Percentiles rank a stretch among this genome's conserved stretches.
Conservation (phyloP, 2,329 filamentous ascomycete species). For the Samsoniella hepiali region DNA sequence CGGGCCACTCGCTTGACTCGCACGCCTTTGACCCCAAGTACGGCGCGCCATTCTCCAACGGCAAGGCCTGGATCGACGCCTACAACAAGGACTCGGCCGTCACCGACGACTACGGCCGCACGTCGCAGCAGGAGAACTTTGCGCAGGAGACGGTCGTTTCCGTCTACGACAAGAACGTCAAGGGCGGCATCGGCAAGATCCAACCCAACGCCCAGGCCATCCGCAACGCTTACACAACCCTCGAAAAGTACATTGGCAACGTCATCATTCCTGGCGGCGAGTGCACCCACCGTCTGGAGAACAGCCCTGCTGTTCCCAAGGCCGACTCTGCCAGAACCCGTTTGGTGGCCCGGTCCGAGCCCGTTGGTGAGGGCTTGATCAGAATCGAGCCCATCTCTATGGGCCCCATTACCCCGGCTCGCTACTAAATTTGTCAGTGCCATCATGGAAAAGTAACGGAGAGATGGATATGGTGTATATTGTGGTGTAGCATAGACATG, state of each 20-base stretch:
- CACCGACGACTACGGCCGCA: slow-evolving; percentile 21
- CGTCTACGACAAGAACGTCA: slow-evolving; percentile 26
- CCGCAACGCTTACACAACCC: slow-evolving; percentile 17
- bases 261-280: slow-evolving; percentile 16
- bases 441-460: not conserved
- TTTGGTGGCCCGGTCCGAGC: not conserved
- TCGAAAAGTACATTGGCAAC: slow-evolving; percentile 18
- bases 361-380: slow-evolving; percentile 6
- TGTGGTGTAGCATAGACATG: not conserved
- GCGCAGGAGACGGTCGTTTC: slow-evolving; percentile 26
- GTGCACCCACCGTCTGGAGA: slow-evolving; percentile 19
- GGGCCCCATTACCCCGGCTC: not conserved
- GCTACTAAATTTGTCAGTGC: not conserved
- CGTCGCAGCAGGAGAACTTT: slow-evolving; percentile 26
- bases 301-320: slow-evolving; percentile 19
- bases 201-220: slow-evolving; percentile 23
- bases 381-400: slow-evolving; percentile 15
- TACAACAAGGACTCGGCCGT: slow-evolving; percentile 22
- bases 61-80: slow-evolving; percentile 22
- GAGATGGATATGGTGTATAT: not conserved
- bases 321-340: slow-evolving; percentile 9
- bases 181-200: slow-evolving; percentile 24
- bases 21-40: slow-evolving; percentile 21
- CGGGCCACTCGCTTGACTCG: slow-evolving; percentile 23
- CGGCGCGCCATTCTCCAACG: slow-evolving; percentile 22